Evolutionary conservation across 768 basidiomycete genomes (phyloP), one percentile per base, ranked within the genome.

Genomic region (Lentinula lateritia): DNA sequence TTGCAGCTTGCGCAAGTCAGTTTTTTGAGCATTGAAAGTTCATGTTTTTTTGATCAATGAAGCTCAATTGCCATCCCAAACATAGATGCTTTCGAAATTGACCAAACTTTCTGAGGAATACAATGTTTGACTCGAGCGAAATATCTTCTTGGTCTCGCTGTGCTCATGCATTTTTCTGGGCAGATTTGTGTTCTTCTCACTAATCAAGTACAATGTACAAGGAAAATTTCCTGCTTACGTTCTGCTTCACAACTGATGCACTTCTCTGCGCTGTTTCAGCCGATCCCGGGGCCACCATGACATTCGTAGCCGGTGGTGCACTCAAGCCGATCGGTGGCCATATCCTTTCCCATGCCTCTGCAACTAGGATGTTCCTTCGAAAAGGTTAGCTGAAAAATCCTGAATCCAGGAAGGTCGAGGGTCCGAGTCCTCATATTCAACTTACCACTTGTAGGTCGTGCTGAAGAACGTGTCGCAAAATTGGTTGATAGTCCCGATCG

Each of bases 241-340:
- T 23, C 48, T 48, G 52, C 13, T 52, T 13, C 48, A 50, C 23
- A 13, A 52, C 45, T 62, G 54, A 60, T 34, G 32, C 32, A 6
- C 32, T 52, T 67, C 59, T 65, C 35, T 2, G 13, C 6, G 34
- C 32, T 18, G 16, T 48, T 42, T 12, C 68, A 92, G 92, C 95
- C 62, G 95, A 98, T 71, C 95, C 95, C 20, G 95, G 95, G 53
- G 95, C 94, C 53, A 93, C 90, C 2, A 92, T 92, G 88, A 92
- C 92, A 54, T 98, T 98, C 68, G 95, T 95, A 45, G 95, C 93
- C 28, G 95, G 94, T 43, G 92, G 93, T 38, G 92, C 91, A 18
- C 80, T 95, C 42, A 96, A 96, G 71, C 86, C 87, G 7, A 83
- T 88, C 34, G 84, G 84, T 42, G 92, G 92, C 0, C 92, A 94